Conservation (phyloP, 2,329 filamentous ascomycete species). For the Endoconidiophora laricicola region DNA sequence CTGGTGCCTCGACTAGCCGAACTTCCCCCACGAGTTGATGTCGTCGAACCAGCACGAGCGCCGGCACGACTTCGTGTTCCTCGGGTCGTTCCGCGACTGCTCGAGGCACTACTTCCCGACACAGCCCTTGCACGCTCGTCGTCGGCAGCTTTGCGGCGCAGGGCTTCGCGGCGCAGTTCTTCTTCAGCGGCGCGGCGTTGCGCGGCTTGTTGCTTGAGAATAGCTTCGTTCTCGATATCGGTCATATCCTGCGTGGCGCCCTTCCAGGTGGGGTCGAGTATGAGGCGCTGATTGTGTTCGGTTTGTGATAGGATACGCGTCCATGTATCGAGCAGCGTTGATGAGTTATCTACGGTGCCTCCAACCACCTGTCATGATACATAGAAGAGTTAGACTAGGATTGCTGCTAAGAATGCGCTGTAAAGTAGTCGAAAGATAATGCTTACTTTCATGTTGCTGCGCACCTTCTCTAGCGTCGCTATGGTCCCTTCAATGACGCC, state of each 20-base stretch:
- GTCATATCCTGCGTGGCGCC: conserved; percentile 72
- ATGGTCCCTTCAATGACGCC: conserved; percentile 67
- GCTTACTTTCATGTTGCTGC: conserved; percentile 59
- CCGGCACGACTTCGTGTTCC: conserved; percentile 2
- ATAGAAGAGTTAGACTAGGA: neutral
- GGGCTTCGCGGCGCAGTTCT: conserved; percentile 58
- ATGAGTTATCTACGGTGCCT: conserved; percentile 71
- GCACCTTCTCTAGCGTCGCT: conserved; percentile 52
- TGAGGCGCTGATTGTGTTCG: conserved; percentile 87
- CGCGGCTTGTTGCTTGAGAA: conserved; percentile 56
- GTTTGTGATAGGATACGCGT: conserved; percentile 91
- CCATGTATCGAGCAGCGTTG: conserved; percentile 85
- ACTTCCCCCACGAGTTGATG: conserved; percentile 12
- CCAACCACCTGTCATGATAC: conserved; percentile 51
- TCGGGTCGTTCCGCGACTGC: conserved; percentile 16
- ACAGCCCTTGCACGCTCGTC: conserved; percentile 29
- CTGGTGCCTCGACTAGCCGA: conserved; percentile 14
- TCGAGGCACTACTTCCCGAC: conserved; percentile 16
- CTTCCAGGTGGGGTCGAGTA: conserved; percentile 78
- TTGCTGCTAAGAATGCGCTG: neutral
- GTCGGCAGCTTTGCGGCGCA: conserved; percentile 45
- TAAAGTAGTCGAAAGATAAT: neutral
- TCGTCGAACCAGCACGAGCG: neutral
- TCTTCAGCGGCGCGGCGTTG: conserved; percentile 65
- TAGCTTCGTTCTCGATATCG: conserved; percentile 70